Evolutionary conservation across 208 protist species (phyloP).

Genomic region (Leishmania lainsoni): DNA sequence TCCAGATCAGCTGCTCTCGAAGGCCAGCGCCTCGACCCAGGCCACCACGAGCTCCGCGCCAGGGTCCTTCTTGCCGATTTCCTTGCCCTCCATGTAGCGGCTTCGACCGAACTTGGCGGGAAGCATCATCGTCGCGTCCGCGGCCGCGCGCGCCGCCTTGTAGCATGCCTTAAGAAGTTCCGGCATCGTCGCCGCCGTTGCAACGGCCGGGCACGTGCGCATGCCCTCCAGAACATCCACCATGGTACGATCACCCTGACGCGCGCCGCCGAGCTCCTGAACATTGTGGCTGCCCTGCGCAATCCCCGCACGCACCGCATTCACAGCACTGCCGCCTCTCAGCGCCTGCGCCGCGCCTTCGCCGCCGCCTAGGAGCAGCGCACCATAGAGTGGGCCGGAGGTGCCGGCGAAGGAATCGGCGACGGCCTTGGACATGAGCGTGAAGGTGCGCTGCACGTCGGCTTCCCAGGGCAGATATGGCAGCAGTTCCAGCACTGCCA

Average conservation of each 20-base stretch:
- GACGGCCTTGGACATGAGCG: slow-evolving; percentile 50
- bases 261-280: slow-evolving; percentile 51
- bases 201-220: slow-evolving; percentile 28
- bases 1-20: not conserved
- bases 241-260: slow-evolving; percentile 68
- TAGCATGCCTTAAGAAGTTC: slow-evolving; percentile 44
- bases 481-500: slow-evolving; percentile 37
- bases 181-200: slow-evolving; percentile 32
- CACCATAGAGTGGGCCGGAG: slow-evolving; percentile 69
- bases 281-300: slow-evolving; percentile 40
- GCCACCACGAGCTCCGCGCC: slow-evolving; percentile 56
- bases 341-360: slow-evolving; percentile 28
- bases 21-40: slow-evolving; percentile 41
- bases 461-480: slow-evolving; percentile 48
- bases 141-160: slow-evolving; percentile 36
- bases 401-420: slow-evolving; percentile 63
- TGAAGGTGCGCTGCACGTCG: slow-evolving; percentile 38
- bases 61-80: slow-evolving; percentile 61
- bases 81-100: slow-evolving; percentile 59
- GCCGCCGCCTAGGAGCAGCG: slow-evolving; percentile 53
- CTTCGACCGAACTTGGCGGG: slow-evolving; percentile 58
- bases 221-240: slow-evolving; percentile 66
- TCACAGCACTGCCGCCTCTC: slow-evolving; percentile 8
- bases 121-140: slow-evolving; percentile 37
- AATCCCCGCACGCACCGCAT: slow-evolving; percentile 43